Evolutionary conservation across 2,329 filamentous ascomycete genomes (phyloP).

Genomic region (Pestalotiopsis sp.): DNA sequence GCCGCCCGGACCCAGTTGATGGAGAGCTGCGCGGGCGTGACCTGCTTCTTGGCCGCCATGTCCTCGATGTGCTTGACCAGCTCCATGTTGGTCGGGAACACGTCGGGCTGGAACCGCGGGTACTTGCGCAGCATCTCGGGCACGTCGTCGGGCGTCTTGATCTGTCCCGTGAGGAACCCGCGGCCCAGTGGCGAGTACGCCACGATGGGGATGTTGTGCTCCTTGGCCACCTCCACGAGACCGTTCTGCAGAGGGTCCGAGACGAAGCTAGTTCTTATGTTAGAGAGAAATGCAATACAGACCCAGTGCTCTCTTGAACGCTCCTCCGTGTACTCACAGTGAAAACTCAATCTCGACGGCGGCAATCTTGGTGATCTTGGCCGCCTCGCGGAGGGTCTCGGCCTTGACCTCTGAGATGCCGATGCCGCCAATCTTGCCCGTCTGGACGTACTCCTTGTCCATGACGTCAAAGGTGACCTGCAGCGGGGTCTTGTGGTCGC

Average conservation of each 20-base stretch:
- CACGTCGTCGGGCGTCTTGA: slow-evolving; percentile 57
- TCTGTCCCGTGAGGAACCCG: slow-evolving; percentile 58
- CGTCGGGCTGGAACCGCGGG: slow-evolving; percentile 65
- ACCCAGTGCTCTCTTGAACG: neutral
- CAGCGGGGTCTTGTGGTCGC: slow-evolving; percentile 45
- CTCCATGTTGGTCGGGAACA: slow-evolving; percentile 66
- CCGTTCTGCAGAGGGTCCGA: slow-evolving; percentile 31
- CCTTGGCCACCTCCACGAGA: slow-evolving; percentile 51
- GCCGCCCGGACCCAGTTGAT: slow-evolving; percentile 64
- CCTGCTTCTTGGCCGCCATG: slow-evolving; percentile 62
- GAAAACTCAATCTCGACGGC: slow-evolving; percentile 43
- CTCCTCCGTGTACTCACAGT: slow-evolving; percentile 24
- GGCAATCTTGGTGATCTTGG: slow-evolving; percentile 35
- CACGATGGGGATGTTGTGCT: slow-evolving; percentile 70
- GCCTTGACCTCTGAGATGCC: slow-evolving; percentile 43
- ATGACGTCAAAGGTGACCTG: slow-evolving; percentile 36
- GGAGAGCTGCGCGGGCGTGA: slow-evolving; percentile 66
- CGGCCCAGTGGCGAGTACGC: slow-evolving; percentile 73
- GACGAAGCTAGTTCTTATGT: slow-evolving; percentile 18
- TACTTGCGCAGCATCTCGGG: slow-evolving; percentile 47
- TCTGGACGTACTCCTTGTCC: slow-evolving; percentile 40
- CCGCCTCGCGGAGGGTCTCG: slow-evolving; percentile 40
- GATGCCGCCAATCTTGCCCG: slow-evolving; percentile 43
- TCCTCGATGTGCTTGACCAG: slow-evolving; percentile 60
- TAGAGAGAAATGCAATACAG: slow-evolving; percentile 16